Base-by-base conservation (phyloP, 441 rosid species). In the Croton laevigatus region DNA sequence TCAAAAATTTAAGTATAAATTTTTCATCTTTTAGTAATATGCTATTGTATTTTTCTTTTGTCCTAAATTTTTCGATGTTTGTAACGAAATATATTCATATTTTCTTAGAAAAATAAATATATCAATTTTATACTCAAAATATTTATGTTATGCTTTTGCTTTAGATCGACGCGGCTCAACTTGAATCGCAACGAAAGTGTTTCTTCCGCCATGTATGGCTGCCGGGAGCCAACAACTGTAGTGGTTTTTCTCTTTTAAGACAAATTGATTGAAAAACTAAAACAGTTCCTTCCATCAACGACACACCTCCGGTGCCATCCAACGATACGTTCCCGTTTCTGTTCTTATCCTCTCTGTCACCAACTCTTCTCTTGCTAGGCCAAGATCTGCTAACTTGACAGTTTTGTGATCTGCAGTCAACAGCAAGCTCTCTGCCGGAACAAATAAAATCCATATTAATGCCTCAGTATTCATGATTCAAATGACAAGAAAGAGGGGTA, bases 281-380 rank as follows among this genome's bases (percentile, higher is more conserved):
- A 19, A 55, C 10, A 22, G 45, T 14, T n/a, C 54, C n/a, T 22
- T 64, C 37, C 37, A 58, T 16, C 16, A 46, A 23, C 13, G 0
- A 46, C 6, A n/a, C 72, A 90, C 98, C 92, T 92, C 98, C 0
- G 98, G 98, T 52, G 98, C 98, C 98, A 92, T 92, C 98, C 98
- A 92, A 32, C 98, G 87, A 59, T 92, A 92, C 20, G 98, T 92
- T 62, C 98, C 98, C 2, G 98, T 89, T 81, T 92, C 98, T 67
- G 98, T 94, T 32, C 97, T 92, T 97, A 92, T 92, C 98, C 90
- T 92, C 80, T 90, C 98, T 0, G 97, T 92, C 69, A 92, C 70
- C 8, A 94, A 86, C 83, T 92, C 98, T 89, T 92, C 98, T 75
- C 98, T 86, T 38, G 98, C 98, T 78, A 92, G 86, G 75, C 98